Evolutionary conservation across 2,329 filamentous ascomycete species (phyloP).

Genomic region (Didymellaceae sp.): DNA sequence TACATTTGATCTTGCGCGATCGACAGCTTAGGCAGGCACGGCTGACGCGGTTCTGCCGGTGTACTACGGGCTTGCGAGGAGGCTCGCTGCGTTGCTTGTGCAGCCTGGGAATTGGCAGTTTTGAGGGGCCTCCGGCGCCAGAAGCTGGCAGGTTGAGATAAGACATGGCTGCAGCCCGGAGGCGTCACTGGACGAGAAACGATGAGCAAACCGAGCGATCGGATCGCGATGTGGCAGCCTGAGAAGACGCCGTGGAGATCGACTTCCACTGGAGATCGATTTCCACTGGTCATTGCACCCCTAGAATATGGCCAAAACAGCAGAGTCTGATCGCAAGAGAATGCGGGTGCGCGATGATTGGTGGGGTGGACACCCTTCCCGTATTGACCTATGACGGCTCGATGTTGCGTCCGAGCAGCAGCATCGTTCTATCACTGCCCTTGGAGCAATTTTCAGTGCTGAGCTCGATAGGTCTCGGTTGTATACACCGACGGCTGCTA

Average conservation of each 20-base stretch:
- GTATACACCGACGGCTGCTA: background rate
- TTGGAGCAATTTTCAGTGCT: background rate
- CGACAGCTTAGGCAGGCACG: constrained; percentile 47
- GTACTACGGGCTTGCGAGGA: constrained; percentile 15
- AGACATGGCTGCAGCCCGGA: constrained; percentile 1
- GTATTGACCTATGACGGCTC: constrained; percentile 5
- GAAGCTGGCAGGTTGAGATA: constrained; percentile 1
- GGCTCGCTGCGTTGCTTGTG: constrained; percentile 25
- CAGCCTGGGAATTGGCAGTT: constrained; percentile 38
- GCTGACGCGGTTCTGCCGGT: constrained; percentile 29
- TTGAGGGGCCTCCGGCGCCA: constrained; percentile 13
- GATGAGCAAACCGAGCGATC: constrained; percentile 2
- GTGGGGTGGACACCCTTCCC: background rate
- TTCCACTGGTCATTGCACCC: background rate
- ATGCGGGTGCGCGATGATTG: constrained; percentile 1
- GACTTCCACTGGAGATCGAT: background rate
- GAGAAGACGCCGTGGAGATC: constrained; percentile 1
- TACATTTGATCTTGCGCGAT: constrained; percentile 48
- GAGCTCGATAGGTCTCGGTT: constrained; percentile 6
- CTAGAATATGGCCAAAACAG: constrained; percentile 3
- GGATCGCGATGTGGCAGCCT: constrained; percentile 9
- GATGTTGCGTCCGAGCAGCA: background rate
- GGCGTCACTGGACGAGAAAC: background rate
- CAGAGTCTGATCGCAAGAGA: constrained; percentile 9
- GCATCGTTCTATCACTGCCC: background rate